Evolutionary conservation across 2,329 filamentous ascomycete genomes (phyloP), one percentile per base, ranked within the genome.

Genomic region (Diaporthe longicolla): DNA sequence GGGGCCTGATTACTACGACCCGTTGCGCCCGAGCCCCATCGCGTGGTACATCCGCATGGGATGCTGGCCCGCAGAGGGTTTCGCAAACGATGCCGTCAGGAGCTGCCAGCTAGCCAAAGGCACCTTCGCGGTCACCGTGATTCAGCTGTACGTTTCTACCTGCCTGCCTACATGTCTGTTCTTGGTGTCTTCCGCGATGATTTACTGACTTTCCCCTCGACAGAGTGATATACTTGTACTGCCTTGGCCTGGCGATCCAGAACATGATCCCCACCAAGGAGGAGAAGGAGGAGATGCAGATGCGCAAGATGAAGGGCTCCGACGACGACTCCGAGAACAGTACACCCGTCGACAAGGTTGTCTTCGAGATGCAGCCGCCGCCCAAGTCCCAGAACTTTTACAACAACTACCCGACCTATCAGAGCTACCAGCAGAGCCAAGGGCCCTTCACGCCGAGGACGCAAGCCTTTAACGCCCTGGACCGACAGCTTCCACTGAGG

Each of bases 11-110:
- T 90, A 92, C 79, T 89, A 89, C 77, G 93, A 96, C 82, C 83
- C 89, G 8, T 82, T 86, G 57, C 88, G 91, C 78, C 89, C 88
- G 7, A 91, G 91, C 78, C 86, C 87, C 35, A 87, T 90, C 35
- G 89, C 93, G 9, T 96, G 94, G 94, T 95, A 95, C 81, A 90
- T 95, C 78, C 88, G 89, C 71, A 91, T 93, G 81, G 90, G 89
- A 75, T 96, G 94, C 83, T 85, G 83, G 70, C 86, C 92, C 50
- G 91, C 92, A 2, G 85, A 84, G 70, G 70, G 70, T 37, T 75
- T 75, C 55, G 85, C 87, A 7, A 87, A 87, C 75, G 83, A 82
- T 66, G 87, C 89, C 37, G 85, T 89, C 63, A 83, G 87, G 71
- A 90, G 89, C 78, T 96, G 94, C 82, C 83, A 87, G 79, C 87